Evolutionary conservation across 768 basidiomycete species (phyloP).

Genomic region (Termitomyces sp.): DNA sequence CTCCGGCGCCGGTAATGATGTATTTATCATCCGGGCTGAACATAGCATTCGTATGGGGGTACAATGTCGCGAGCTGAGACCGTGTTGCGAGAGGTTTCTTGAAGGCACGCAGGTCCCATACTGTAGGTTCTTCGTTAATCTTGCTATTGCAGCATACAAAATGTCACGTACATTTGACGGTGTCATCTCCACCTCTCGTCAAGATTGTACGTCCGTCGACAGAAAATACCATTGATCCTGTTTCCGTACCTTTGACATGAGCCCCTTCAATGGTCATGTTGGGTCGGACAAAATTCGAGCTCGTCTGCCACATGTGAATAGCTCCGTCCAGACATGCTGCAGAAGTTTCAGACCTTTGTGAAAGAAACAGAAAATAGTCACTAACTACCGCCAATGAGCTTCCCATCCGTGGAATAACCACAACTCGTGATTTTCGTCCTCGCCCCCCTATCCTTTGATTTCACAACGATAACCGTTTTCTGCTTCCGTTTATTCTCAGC

Average conservation of each 20-base stretch:
- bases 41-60: constrained; percentile 89
- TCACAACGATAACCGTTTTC: constrained; percentile 93
- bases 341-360: neutral
- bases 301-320: constrained; percentile 89
- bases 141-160: neutral
- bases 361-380: constrained; percentile 7
- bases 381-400: constrained; percentile 80
- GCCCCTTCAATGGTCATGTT: constrained; percentile 83
- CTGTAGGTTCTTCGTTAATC: constrained; percentile 30
- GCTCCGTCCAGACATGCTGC: constrained; percentile 91
- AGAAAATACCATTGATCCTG: constrained; percentile 83
- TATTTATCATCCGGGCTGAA: constrained; percentile 94
- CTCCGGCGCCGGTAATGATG: constrained; percentile 78
- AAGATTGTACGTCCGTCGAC: constrained; percentile 82
- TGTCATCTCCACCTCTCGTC: constrained; percentile 91
- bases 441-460: constrained; percentile 91
- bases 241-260: constrained; percentile 81
- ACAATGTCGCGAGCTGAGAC: constrained; percentile 63
- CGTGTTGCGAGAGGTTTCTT: constrained; percentile 80
- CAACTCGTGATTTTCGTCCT: constrained; percentile 88
- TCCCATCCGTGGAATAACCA: constrained; percentile 87
- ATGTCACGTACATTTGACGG: constrained; percentile 77
- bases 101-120: constrained; percentile 92
- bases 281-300: constrained; percentile 90
- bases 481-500: constrained; percentile 89